phyloP scores from a whole-genome alignment of 352 stramenopile genomes.

The Pythium aphanidermatum region DNA sequence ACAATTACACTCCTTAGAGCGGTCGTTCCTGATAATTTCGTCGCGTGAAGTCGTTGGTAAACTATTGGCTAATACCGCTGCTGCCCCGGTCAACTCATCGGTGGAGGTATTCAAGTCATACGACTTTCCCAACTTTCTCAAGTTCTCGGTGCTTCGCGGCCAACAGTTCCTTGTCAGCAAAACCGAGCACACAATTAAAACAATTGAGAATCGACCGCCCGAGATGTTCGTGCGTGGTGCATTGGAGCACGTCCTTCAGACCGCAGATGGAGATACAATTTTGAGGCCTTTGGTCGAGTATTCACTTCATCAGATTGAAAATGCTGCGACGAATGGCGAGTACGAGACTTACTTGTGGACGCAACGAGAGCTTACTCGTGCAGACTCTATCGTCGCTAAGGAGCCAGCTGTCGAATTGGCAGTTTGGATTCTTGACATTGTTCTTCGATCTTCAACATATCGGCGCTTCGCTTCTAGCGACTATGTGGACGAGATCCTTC shows the following conservation, averaged over 20 bases:
- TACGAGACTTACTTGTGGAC: constrained; percentile 80
- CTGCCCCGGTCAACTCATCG: background rate
- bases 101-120: background rate
- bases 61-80: constrained; percentile 1
- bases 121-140: constrained; percentile 34
- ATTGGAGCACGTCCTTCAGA: too few relatives aligned
- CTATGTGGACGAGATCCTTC: background rate
- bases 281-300: constrained; percentile 29
- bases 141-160: constrained; percentile 47
- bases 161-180: constrained; percentile 27
- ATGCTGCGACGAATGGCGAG: constrained; percentile 29
- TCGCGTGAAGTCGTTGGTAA: constrained; percentile 10
- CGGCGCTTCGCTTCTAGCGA: background rate
- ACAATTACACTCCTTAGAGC: constrained; percentile 8
- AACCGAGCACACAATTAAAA: background rate
- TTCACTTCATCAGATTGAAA: constrained; percentile 56
- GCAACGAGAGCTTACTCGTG: constrained; percentile 44
- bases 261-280: too few relatives aligned
- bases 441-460: background rate
- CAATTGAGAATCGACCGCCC: too few relatives aligned
- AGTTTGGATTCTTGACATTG: constrained; percentile 13
- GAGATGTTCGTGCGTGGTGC: too few relatives aligned
- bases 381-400: constrained; percentile 35
- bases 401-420: constrained; percentile 77
- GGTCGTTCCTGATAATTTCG: constrained; percentile 4